Evolutionary conservation across 169 alveolate genomes (phyloP), one percentile per base, ranked within the genome.

Genomic region (Theileria annulata): DNA sequence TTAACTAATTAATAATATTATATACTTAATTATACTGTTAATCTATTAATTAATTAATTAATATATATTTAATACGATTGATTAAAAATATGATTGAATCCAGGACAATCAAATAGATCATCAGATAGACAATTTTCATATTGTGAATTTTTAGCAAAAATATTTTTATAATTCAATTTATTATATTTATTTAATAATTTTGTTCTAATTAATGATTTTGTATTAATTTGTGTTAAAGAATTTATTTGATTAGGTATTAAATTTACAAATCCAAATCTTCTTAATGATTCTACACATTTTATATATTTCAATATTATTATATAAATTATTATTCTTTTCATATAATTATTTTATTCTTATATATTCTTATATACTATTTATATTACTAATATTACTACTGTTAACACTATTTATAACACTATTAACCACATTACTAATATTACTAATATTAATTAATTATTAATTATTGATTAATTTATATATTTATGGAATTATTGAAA

Each of bases 41-140:
- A n/a, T n/a, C n/a, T n/a, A n/a, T n/a, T n/a, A n/a, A n/a, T n/a
- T n/a, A n/a, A n/a, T n/a, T n/a, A n/a, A n/a, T n/a, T n/a, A n/a
- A n/a, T n/a, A n/a, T n/a, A 30, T 3, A 12, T 12, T 12, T 56
- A 17, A 42, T 73, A 28, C 19, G 27, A 56, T 10, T 23, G 59
- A 27, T 8, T 49, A 27, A 23, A 73, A 12, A 17, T 19, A 66
- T 13, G 25, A 59, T 51, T 5, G 37, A 42, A 10, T 42, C 51
- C 51, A 42, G 51, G 51, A 13, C 70, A 63, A 60, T 80, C 19
- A 33, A 80, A 33, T 1, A 80, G 27, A 13, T 75, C 86, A 9
- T 42, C 51, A 8, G 51, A 42, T 1, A 17, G 2, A 10, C 2
- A 42, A 42, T 42, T 42, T 42, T 42, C 51, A 42, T 42, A 0